These are phyloP conservation scores for Boletus pseudo-olivaceus DNA, from an alignment of 768 basidiomycete species.

Conservation along the genomic window DNA sequence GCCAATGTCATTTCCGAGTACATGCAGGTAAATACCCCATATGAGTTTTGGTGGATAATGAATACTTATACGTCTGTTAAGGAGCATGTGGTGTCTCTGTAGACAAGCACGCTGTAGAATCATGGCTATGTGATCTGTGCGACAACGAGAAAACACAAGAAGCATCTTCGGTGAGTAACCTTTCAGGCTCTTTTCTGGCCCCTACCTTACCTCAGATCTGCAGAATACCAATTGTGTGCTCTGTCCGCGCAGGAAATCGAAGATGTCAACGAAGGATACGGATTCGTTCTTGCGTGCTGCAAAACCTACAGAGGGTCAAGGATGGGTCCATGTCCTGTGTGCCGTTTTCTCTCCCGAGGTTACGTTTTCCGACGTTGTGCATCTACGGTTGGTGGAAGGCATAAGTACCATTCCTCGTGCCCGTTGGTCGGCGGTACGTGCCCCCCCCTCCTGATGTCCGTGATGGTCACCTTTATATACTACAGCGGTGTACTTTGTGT, in stretches of 20 bases:
- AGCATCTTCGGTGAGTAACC: constrained; percentile 65
- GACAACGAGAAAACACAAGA: constrained; percentile 79
- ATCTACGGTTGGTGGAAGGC: constrained; percentile 81
- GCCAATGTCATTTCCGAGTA: constrained; percentile 70
- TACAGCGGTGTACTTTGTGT: constrained; percentile 75
- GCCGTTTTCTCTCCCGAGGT: constrained; percentile 84
- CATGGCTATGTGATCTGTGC: constrained; percentile 88
- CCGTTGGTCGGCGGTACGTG: constrained; percentile 71
- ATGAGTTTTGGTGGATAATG: not conserved
- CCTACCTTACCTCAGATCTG: not conserved
- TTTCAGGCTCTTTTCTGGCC: not conserved
- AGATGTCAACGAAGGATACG: constrained; percentile 42
- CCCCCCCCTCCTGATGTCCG: not conserved
- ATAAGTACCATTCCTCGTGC: constrained; percentile 67
- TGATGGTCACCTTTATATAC: constrained; percentile 8
- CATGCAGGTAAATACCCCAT: constrained; percentile 59
- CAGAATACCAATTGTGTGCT: constrained; percentile 84
- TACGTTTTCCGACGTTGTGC: constrained; percentile 70
- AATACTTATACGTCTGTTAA: constrained; percentile 25
- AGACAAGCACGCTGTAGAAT: constrained; percentile 59
- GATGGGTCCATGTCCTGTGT: constrained; percentile 91
- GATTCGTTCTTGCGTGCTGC: constrained; percentile 70
- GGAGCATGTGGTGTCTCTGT: constrained; percentile 67
- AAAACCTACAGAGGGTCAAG: constrained; percentile 91
- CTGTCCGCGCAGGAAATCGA: constrained; percentile 55